These are phyloP conservation scores for Pythium aquatile DNA, from an alignment of 352 stramenopile genomes.

Conservation along the genomic window DNA sequence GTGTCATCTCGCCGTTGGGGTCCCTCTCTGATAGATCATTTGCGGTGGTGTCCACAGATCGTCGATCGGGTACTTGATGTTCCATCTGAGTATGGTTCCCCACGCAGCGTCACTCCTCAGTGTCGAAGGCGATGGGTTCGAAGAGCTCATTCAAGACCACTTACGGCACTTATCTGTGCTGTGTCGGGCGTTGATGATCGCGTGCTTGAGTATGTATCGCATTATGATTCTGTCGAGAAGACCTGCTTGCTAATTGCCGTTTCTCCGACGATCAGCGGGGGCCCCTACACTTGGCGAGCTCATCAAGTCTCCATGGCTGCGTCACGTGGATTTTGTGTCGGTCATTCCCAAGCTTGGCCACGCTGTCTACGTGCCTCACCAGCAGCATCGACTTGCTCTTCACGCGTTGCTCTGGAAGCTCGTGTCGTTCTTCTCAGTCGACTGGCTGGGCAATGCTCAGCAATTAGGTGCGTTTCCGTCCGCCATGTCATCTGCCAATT, in stretches of 20 bases:
- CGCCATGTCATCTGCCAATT: not conserved
- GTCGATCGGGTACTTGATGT: conserved; percentile 60
- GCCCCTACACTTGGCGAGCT: conserved; percentile 33
- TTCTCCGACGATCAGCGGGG: conserved; percentile 4
- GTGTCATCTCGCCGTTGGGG: not conserved
- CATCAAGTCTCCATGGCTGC: conserved; percentile 51
- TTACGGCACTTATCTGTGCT: conserved; percentile 39
- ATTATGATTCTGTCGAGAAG: not conserved
- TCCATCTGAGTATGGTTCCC: conserved; percentile 53
- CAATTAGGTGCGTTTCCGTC: conserved; percentile 7
- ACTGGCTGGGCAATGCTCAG: conserved; percentile 33
- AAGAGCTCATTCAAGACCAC: conserved; percentile 52
- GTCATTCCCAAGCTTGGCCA: conserved; percentile 35
- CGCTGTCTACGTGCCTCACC: conserved; percentile 2
- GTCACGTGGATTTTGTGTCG: conserved; percentile 55
- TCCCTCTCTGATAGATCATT: not conserved
- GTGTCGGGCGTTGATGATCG: conserved; percentile 44
- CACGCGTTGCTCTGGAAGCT: conserved; percentile 56
- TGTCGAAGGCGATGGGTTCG: conserved; percentile 24
- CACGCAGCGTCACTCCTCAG: conserved; percentile 13
- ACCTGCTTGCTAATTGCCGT: too few species aligned
- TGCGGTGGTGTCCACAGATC: conserved; percentile 22
- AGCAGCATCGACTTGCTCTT: conserved; percentile 11
- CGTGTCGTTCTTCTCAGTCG: conserved; percentile 40
- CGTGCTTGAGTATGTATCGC: conserved; percentile 45